Evolutionary conservation across 2,329 filamentous ascomycete genomes (phyloP).

Genomic region (Sclerotinia glacialis): DNA sequence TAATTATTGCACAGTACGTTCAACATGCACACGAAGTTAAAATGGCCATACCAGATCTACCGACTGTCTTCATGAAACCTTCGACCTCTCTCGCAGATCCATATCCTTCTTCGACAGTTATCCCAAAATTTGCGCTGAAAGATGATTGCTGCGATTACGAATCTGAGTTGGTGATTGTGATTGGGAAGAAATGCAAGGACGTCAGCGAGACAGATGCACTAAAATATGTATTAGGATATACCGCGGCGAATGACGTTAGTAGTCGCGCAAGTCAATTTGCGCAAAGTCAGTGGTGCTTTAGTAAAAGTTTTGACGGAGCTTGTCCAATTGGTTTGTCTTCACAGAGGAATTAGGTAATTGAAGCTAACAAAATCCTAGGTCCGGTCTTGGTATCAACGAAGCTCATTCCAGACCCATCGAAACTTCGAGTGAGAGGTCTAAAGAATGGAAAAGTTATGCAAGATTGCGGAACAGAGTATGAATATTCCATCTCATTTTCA

Average conservation of each 20-base stretch:
- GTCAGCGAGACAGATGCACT: conserved; percentile 48
- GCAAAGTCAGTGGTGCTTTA: conserved; percentile 50
- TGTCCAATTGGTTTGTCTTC: conserved; percentile 45
- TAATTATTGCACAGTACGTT: conserved; percentile 40
- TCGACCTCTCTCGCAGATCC: conserved; percentile 34
- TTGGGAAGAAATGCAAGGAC: conserved; percentile 48
- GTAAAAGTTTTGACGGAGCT: conserved; percentile 50
- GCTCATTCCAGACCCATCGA: conserved; percentile 44
- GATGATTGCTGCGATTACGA: conserved; percentile 50
- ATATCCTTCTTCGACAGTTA: conserved; percentile 42
- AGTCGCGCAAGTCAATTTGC: conserved; percentile 50
- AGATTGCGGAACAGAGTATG: conserved; percentile 45
- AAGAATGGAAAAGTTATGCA: conserved; percentile 51
- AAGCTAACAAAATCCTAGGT: conserved; percentile 35
- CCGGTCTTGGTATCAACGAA: conserved; percentile 49
- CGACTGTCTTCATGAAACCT: conserved; percentile 40
- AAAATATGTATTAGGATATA: conserved; percentile 55
- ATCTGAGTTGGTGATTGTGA: conserved; percentile 50
- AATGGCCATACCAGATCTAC: conserved; percentile 45
- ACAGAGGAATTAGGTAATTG: neutral
- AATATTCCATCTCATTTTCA: neutral
- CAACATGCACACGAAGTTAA: conserved; percentile 48
- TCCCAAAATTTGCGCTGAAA: conserved; percentile 47
- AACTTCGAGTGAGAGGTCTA: conserved; percentile 44
- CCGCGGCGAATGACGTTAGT: conserved; percentile 55